phyloP scores from a whole-genome alignment of 2,329 filamentous ascomycete genomes.

The Trichoderma citrinoviride region DNA sequence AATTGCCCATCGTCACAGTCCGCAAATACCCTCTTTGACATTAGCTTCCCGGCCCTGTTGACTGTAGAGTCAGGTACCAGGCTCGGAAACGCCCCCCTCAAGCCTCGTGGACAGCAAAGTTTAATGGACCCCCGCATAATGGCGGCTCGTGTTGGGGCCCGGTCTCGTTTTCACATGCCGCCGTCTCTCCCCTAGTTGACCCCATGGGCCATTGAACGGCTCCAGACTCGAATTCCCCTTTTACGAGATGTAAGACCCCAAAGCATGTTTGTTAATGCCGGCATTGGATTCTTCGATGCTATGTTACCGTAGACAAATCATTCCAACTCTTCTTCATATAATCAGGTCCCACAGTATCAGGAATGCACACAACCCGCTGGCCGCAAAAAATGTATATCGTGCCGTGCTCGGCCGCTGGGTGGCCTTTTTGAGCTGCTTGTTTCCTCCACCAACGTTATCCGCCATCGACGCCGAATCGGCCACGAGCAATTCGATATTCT shows the following conservation, averaged over 20 bases:
- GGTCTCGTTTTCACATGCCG: conserved; percentile 14
- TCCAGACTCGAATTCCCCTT: background rate
- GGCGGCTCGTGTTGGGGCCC: background rate
- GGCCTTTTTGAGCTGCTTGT: conserved; percentile 86
- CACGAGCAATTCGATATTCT: conserved; percentile 85
- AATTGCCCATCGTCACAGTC: background rate
- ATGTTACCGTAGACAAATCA: background rate
- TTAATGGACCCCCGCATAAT: conserved; percentile 1
- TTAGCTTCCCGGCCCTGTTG: background rate
- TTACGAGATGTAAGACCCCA: no score
- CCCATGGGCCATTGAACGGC: background rate
- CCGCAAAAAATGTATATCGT: conserved; percentile 77
- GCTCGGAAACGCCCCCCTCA: background rate
- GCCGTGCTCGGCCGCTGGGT: conserved; percentile 69
- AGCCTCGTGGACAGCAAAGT: conserved; percentile 5
- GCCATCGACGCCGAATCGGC: conserved; percentile 77
- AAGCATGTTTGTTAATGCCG: no score
- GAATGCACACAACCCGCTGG: conserved; percentile 70
- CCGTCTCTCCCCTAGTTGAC: background rate
- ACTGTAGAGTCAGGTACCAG: background rate
- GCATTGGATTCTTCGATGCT: background rate
- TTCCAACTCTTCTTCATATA: conserved; percentile 37
- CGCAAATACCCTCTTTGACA: background rate
- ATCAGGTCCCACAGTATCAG: conserved; percentile 77
- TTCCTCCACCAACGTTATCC: conserved; percentile 84